phyloP scores from a whole-genome alignment of 2,329 filamentous ascomycete species.

The Colletotrichum salicis region DNA sequence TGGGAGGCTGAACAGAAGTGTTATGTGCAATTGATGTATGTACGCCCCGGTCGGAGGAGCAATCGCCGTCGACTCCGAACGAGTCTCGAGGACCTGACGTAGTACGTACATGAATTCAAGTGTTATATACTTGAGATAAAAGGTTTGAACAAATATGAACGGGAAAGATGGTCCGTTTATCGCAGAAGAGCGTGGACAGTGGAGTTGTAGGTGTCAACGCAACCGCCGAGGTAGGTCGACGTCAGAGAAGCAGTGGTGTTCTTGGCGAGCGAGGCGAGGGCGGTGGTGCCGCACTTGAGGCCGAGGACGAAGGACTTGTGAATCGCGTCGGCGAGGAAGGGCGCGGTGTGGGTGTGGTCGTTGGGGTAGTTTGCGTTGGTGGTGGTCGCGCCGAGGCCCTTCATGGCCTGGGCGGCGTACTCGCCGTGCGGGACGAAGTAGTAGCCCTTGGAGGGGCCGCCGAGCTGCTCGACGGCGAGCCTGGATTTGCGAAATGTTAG shows the following conservation, averaged over 20 bases:
- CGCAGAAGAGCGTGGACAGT: conserved; percentile 34
- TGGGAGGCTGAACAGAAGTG: not conserved
- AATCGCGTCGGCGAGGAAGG: conserved; percentile 64
- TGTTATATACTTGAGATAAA: not conserved
- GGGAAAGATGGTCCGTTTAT: not conserved
- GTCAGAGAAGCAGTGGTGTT: conserved; percentile 47
- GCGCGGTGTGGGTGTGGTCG: conserved; percentile 72
- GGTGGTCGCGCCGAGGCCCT: conserved; percentile 57
- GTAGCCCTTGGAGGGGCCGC: conserved; percentile 51
- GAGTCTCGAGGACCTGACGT: not conserved
- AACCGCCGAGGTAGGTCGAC: conserved; percentile 42
- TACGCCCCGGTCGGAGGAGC: not conserved
- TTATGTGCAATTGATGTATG: conserved; percentile 1
- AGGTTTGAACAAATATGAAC: not conserved
- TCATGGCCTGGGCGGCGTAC: conserved; percentile 65
- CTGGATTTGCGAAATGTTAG: conserved; percentile 18
- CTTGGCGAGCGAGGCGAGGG: conserved; percentile 46
- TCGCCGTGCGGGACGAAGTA: conserved; percentile 70
- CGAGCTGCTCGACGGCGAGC: conserved; percentile 50
- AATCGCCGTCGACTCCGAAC: too few relatives aligned
- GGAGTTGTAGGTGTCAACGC: conserved; percentile 39
- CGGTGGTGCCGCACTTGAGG: conserved; percentile 59
- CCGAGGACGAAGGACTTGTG: conserved; percentile 68
- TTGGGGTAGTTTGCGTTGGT: conserved; percentile 66
- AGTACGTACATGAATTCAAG: conserved; percentile 24